phyloP scores from a whole-genome alignment of 2,329 filamentous ascomycete genomes.

The Colletotrichum sidae region DNA sequence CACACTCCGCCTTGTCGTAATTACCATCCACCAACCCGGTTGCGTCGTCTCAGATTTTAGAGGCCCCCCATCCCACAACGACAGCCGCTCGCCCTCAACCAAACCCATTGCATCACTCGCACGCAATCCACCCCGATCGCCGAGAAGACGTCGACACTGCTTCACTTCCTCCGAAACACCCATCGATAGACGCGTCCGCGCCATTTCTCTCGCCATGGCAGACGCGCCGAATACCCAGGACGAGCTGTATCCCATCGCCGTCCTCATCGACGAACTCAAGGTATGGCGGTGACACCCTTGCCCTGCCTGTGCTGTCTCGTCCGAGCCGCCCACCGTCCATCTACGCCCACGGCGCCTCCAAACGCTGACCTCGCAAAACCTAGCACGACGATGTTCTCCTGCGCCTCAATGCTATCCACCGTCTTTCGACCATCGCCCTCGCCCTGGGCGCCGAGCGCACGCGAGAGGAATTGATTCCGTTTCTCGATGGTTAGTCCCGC shows the following conservation, averaged over 20 bases:
- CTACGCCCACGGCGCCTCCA: constrained; percentile 34
- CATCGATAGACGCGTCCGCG: constrained; percentile 45
- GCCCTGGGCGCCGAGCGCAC: constrained; percentile 96
- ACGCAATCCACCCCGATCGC: constrained; percentile 43
- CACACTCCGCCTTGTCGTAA: constrained; percentile 27
- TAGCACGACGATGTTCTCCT: constrained; percentile 99
- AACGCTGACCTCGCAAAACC: constrained; percentile 43
- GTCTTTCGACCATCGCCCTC: constrained; percentile 96
- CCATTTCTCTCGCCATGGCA: constrained; percentile 76
- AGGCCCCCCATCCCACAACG: constrained; percentile 37
- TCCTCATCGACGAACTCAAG: constrained; percentile 99
- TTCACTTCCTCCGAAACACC: constrained; percentile 24
- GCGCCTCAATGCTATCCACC: constrained; percentile 97
- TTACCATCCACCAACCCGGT: constrained; percentile 32
- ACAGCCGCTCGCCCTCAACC: constrained; percentile 35
- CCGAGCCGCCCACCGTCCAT: constrained; percentile 35
- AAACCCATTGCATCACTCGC: constrained; percentile 46
- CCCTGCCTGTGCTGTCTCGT: constrained; percentile 18
- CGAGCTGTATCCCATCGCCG: constrained; percentile 99
- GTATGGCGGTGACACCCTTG: constrained; percentile 61
- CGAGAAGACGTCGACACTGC: constrained; percentile 30
- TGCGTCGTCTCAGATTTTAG: constrained; percentile 38
- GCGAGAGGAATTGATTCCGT: constrained; percentile 97
- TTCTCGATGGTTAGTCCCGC: constrained; percentile 86
- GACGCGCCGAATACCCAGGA: constrained; percentile 91